These are phyloP conservation scores for Colletotrichum zoysiae DNA, from an alignment of 2,329 filamentous ascomycete species.

Conservation along the genomic window DNA sequence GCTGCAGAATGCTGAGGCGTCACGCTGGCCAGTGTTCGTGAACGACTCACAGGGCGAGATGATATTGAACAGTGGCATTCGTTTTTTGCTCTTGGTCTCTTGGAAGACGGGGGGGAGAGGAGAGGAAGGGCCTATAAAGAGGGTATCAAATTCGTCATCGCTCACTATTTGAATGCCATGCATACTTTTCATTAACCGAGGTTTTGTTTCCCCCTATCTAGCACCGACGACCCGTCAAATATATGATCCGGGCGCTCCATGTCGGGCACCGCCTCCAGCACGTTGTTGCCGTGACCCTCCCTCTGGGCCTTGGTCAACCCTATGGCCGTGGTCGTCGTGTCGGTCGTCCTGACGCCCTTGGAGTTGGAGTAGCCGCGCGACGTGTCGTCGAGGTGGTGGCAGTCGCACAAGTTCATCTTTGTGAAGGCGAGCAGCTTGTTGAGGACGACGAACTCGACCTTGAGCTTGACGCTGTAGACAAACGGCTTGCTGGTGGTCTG, in stretches of 20 bases:
- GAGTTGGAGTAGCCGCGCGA: conserved; percentile 1
- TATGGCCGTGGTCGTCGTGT: conserved; percentile 22
- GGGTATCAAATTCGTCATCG: not conserved
- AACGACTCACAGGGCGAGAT: no score
- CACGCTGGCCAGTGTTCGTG: no score
- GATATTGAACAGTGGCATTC: not conserved
- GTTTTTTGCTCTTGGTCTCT: not conserved
- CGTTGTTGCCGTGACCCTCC: not conserved
- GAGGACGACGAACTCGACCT: conserved; percentile 64
- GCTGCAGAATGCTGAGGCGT: not conserved
- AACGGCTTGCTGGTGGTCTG: conserved; percentile 42
- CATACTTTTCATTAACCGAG: not conserved
- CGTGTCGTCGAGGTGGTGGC: conserved; percentile 21
- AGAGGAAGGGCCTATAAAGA: no score
- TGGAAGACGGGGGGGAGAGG: no score
- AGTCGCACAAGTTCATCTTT: conserved; percentile 35
- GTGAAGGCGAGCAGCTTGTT: conserved; percentile 46
- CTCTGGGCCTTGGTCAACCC: not conserved
- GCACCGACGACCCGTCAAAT: conserved; percentile 15
- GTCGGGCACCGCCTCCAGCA: not conserved
- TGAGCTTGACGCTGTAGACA: conserved; percentile 43
- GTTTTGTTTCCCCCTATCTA: not conserved
- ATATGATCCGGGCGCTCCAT: conserved; percentile 27
- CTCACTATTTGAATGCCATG: no score
- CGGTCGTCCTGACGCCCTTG: conserved; percentile 8